Evolutionary conservation across 1,139 yeast genomes (phyloP).

Genomic region (Hanseniaspora uvarum): DNA sequence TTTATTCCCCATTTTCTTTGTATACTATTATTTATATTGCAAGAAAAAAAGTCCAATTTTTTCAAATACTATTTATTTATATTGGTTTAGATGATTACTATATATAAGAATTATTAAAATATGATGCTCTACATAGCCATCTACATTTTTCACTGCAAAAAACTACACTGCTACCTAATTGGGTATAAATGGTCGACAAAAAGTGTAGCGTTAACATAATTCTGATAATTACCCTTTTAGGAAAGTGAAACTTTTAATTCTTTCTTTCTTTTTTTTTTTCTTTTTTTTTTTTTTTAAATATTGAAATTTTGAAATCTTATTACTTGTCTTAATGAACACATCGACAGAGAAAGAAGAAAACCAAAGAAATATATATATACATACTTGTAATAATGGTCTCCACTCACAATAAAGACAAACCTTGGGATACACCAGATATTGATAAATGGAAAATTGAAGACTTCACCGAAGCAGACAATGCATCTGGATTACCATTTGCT

Average conservation of each 20-base stretch:
- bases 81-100: too few species aligned
- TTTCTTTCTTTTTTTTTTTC: slow-evolving; percentile 9
- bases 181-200: too few species aligned
- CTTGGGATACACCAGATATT: slow-evolving; percentile 94
- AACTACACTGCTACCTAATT: too few species aligned
- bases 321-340: not conserved
- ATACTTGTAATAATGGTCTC: slow-evolving; percentile 55
- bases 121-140: not conserved
- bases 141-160: too few species aligned
- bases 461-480: slow-evolving; percentile 81
- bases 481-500: slow-evolving; percentile 73
- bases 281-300: slow-evolving; percentile 5
- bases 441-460: slow-evolving; percentile 90
- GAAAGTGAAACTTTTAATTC: slow-evolving; percentile 15
- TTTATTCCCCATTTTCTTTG: slow-evolving; percentile 6
- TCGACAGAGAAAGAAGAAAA: not conserved
- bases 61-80: too few species aligned
- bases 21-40: not conserved
- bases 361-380: not conserved
- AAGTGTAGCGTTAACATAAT: not conserved
- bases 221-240: slow-evolving; percentile 5
- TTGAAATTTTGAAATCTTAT: not conserved
- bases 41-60: too few species aligned
- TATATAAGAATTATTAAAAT: too few species aligned
- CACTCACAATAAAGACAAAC: slow-evolving; percentile 86